phyloP scores from a whole-genome alignment of 2,329 filamentous ascomycete species.

The Aspergillus sp. region DNA sequence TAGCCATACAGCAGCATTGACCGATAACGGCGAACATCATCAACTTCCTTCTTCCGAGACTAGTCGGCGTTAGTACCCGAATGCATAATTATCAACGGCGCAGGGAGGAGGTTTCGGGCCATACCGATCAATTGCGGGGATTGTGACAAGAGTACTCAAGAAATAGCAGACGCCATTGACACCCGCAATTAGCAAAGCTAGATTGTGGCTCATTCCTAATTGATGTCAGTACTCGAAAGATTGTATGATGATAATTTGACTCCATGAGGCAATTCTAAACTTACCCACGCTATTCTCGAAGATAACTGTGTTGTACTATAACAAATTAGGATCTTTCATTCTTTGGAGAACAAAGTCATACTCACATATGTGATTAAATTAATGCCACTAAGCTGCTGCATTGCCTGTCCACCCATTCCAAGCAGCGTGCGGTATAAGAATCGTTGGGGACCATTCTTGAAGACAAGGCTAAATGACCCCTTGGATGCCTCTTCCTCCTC shows the following conservation, averaged over 20 bases:
- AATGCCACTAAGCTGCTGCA: slow-evolving; percentile 28
- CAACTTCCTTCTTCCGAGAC: slow-evolving; percentile 52
- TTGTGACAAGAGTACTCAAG: slow-evolving; percentile 31
- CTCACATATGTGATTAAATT: slow-evolving; percentile 25
- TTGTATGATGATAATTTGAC: too few relatives aligned
- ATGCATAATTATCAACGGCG: too few relatives aligned
- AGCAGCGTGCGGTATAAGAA: slow-evolving; percentile 22
- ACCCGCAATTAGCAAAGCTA: slow-evolving; percentile 27
- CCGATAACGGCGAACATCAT: slow-evolving; percentile 54
- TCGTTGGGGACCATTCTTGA: slow-evolving; percentile 19
- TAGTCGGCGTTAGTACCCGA: background rate
- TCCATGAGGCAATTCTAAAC: too few relatives aligned
- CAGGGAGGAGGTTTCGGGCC: background rate
- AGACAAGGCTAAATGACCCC: slow-evolving; percentile 18
- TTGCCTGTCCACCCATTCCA: slow-evolving; percentile 26
- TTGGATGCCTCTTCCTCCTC: slow-evolving; percentile 18
- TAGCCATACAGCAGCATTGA: slow-evolving; percentile 47
- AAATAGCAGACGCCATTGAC: slow-evolving; percentile 43
- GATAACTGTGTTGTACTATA: slow-evolving; percentile 37
- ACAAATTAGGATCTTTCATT: background rate
- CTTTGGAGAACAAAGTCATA: background rate
- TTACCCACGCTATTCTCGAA: slow-evolving; percentile 37
- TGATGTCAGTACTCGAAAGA: too few relatives aligned
- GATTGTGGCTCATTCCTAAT: slow-evolving; percentile 35
- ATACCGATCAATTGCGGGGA: slow-evolving; percentile 33